A percentile compares a stretch with the other conserved stretches of the same genome.
Conservation (phyloP, 2,329 filamentous ascomycete genomes). For the Corinectria fuckeliana region DNA sequence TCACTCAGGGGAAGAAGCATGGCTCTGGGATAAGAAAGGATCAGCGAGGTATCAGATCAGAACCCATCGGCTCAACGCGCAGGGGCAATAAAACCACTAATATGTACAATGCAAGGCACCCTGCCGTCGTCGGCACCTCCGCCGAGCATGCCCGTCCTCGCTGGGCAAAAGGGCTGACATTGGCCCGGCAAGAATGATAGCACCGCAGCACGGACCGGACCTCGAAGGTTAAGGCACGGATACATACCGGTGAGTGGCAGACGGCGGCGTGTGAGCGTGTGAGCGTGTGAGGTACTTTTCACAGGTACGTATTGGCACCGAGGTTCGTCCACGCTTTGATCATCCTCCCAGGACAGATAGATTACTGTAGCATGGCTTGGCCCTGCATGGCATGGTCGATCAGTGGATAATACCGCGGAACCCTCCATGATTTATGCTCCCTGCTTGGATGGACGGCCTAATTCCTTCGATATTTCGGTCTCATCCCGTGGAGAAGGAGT, state of each 20-base stretch:
- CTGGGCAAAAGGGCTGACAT: slow-evolving; percentile 3
- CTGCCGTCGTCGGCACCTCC: slow-evolving; percentile 5
- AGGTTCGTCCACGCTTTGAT: slow-evolving; percentile 1
- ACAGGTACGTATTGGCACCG: not conserved
- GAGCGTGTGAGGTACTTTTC: not conserved
- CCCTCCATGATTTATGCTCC: not conserved
- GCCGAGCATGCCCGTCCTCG: slow-evolving; percentile 9
- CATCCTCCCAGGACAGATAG: not conserved
- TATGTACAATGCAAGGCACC: slow-evolving; percentile 8
- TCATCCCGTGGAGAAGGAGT: not conserved
- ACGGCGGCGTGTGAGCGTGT: too few species aligned
- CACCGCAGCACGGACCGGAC: slow-evolving; percentile 7
- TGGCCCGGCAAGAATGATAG: not conserved
- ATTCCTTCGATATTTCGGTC: not conserved
- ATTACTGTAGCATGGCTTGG: not conserved
- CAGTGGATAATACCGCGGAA: not conserved
- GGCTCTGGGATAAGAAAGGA: not conserved
- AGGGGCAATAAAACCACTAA: slow-evolving; percentile 3
- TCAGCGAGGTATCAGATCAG: not conserved
- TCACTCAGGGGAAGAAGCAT: not conserved
- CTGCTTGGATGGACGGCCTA: not conserved
- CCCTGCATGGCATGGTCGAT: slow-evolving; percentile 3
- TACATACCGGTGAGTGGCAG: slow-evolving; percentile 9
- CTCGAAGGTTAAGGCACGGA: slow-evolving; percentile 13
- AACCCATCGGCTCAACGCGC: not conserved